Percentiles rank a stretch among this genome's conserved stretches.
phyloP scores from a whole-genome alignment of 805 yeast species.

The Barnettozyma pratensis region DNA sequence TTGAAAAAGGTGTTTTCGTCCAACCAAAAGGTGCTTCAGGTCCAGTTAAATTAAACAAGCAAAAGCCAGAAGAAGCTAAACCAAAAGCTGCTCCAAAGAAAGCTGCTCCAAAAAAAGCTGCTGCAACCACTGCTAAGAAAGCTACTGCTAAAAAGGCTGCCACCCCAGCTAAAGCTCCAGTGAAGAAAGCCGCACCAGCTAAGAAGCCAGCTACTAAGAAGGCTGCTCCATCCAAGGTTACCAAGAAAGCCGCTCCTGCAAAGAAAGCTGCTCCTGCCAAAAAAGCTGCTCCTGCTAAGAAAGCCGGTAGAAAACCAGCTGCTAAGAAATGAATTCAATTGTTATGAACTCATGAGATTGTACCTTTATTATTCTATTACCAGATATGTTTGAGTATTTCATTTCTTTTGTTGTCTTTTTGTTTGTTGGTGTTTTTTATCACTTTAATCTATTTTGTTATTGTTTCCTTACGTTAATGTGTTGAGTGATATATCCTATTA shows the following conservation, averaged over 20 bases:
- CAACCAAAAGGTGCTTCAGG: slow-evolving; percentile 93
- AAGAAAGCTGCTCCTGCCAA: slow-evolving; percentile 11
- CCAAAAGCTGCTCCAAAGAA: slow-evolving; percentile 23
- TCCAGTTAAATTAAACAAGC: slow-evolving; percentile 57
- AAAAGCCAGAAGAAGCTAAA: slow-evolving; percentile 23
- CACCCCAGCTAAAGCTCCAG: not conserved
- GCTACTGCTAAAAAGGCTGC: slow-evolving; percentile 21
- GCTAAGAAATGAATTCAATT: slow-evolving; percentile 7
- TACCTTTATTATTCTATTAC: not conserved
- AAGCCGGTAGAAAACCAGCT: slow-evolving; percentile 11
- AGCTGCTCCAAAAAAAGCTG: slow-evolving; percentile 26
- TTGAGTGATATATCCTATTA: not conserved
- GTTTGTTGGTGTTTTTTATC: not conserved
- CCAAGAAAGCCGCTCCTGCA: slow-evolving; percentile 19
- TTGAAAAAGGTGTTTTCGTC: slow-evolving; percentile 63
- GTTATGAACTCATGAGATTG: not conserved
- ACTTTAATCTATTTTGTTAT: not conserved
- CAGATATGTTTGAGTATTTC: not conserved
- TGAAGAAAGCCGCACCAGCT: slow-evolving; percentile 14
- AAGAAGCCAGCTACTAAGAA: slow-evolving; percentile 21
- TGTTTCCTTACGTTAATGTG: not conserved
- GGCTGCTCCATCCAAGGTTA: slow-evolving; percentile 19
- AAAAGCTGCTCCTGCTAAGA: not conserved
- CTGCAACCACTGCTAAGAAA: slow-evolving; percentile 22
- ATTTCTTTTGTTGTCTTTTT: not conserved